phyloP scores from a whole-genome alignment of 192 early-diverging fungal genomes.

The Dissophora globulifera region DNA sequence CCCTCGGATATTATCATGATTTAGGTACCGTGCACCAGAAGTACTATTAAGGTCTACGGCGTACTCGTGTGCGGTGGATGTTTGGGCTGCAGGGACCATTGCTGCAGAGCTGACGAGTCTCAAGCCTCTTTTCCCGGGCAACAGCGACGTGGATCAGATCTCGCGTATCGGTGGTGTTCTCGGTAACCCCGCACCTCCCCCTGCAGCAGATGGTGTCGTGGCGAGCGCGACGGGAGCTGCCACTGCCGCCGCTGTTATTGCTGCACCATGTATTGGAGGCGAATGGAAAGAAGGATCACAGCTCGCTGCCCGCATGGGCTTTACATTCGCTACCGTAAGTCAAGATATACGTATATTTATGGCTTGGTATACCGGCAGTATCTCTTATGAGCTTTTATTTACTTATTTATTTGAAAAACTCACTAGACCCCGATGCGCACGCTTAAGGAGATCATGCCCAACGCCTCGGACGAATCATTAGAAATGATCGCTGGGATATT shows the following conservation, averaged over 20 bases:
- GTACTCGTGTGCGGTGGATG: constrained; percentile 93
- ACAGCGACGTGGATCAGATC: constrained; percentile 93
- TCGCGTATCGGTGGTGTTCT: constrained; percentile 84
- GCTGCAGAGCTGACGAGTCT: constrained; percentile 90
- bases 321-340: constrained; percentile 67
- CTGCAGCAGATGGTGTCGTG: neutral
- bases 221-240: too few species aligned
- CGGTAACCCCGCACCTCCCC: constrained; percentile 70
- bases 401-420: too few species aligned
- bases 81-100: constrained; percentile 97
- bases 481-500: constrained; percentile 78
- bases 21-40: constrained; percentile 95
- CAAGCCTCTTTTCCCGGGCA: constrained; percentile 93
- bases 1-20: neutral
- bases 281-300: constrained; percentile 82
- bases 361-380: too few species aligned
- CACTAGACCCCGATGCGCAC: constrained; percentile 61
- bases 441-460: constrained; percentile 67
- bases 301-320: constrained; percentile 73
- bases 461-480: constrained; percentile 63
- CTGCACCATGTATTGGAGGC: too few species aligned
- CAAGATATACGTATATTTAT: too few species aligned
- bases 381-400: too few species aligned
- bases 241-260: too few species aligned
- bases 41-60: constrained; percentile 82